These are phyloP conservation scores for Oryza punctata DNA, from an alignment of 176 grass and related monocot genomes.

Conservation along the genomic window DNA sequence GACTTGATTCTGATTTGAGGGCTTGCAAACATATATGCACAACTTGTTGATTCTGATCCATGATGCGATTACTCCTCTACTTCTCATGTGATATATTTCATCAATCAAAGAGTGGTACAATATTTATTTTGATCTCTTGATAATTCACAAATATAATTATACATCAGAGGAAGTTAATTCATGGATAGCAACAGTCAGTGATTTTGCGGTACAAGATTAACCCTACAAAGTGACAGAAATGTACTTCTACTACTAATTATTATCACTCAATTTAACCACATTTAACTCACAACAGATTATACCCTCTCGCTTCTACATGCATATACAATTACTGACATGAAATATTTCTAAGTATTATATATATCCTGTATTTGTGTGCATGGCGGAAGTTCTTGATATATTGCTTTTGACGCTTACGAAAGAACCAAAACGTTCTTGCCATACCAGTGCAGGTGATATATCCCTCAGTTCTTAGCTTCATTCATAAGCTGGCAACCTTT, in stretches of 20 bases:
- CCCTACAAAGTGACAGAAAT: not conserved
- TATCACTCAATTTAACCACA: not conserved
- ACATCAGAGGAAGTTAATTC: not conserved
- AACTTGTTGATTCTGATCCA: not conserved
- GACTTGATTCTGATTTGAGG: not conserved
- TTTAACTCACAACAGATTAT: not conserved
- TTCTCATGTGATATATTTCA: not conserved
- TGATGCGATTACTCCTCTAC: not conserved
- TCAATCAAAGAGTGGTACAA: not conserved
- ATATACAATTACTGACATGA: slow-evolving; percentile 25
- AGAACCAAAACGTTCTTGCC: not conserved
- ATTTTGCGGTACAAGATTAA: not conserved
- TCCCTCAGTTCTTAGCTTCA: not conserved
- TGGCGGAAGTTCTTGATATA: not conserved
- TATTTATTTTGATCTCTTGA: not conserved
- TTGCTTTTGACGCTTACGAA: not conserved
- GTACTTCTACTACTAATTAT: slow-evolving; percentile 2
- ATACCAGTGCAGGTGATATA: not conserved
- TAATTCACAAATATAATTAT: not conserved
- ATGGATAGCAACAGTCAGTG: not conserved
- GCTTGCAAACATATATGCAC: not conserved
- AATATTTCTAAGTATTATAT: not conserved
- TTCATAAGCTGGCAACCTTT: not conserved
- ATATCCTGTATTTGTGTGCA: not conserved
- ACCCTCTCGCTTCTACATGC: slow-evolving; percentile 6